A percentile compares a stretch with the other conserved stretches of the same genome.
phyloP scores from a whole-genome alignment of 371 early-diverging fungal species.

The Rhizomucor miehei region DNA sequence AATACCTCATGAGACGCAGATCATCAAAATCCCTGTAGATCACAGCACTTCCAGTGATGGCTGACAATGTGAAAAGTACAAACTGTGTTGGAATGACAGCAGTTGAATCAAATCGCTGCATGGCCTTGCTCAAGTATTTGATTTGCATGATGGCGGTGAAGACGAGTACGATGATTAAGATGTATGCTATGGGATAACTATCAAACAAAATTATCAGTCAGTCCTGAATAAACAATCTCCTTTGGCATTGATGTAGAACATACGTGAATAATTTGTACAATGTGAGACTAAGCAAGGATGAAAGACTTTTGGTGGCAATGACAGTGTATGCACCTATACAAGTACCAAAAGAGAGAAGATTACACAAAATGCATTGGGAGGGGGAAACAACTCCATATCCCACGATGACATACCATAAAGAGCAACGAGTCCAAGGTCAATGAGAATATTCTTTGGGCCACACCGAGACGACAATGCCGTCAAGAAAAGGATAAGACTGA shows the following conservation, averaged over 20 bases:
- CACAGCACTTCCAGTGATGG: constrained; percentile 70
- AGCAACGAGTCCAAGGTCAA: constrained; percentile 61
- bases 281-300: constrained; percentile 54
- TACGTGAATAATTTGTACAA: constrained; percentile 55
- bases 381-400: too few relatives aligned
- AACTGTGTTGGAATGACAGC: constrained; percentile 82
- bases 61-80: constrained; percentile 74
- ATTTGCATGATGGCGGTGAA: constrained; percentile 71
- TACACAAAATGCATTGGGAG: too few relatives aligned
- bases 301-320: constrained; percentile 63
- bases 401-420: constrained; percentile 49
- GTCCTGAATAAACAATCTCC: not conserved
- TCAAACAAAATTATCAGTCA: not conserved
- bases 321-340: constrained; percentile 66
- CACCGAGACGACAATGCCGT: constrained; percentile 38
- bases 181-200: constrained; percentile 63
- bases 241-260: not conserved
- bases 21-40: constrained; percentile 71
- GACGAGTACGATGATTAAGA: constrained; percentile 59
- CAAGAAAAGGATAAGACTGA: constrained; percentile 24
- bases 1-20: too few relatives aligned
- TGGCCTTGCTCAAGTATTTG: constrained; percentile 67
- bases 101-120: constrained; percentile 67
- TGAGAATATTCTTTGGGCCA: constrained; percentile 50
- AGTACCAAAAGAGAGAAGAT: not conserved